Conservation (phyloP, 805 yeast genomes). For the Ogataea salicorniae region DNA sequence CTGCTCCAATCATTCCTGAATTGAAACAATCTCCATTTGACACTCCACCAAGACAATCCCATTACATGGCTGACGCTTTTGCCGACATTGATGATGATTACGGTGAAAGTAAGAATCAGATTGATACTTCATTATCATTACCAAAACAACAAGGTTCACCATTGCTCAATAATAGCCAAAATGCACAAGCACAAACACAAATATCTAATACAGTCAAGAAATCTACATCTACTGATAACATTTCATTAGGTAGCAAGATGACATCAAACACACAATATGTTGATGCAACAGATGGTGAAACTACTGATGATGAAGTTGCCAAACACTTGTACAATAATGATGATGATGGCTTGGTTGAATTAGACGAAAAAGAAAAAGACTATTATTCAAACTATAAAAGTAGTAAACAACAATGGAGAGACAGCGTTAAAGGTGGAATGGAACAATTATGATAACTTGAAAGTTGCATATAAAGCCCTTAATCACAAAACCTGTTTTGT, state of each 20-base stretch:
- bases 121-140: neutral
- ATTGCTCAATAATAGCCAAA: too few relatives aligned
- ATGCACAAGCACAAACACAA: too few relatives aligned
- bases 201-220: too few relatives aligned
- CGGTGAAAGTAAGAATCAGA: neutral
- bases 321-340: neutral
- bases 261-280: neutral
- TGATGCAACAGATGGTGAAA: conserved; percentile 1
- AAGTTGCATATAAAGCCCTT: too few relatives aligned
- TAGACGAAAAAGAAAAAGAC: conserved; percentile 12
- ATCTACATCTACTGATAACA: too few relatives aligned
- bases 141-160: neutral
- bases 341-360: neutral
- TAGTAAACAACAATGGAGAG: conserved; percentile 38
- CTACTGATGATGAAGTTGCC: neutral
- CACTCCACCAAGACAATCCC: conserved; percentile 18
- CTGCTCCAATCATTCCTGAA: too few relatives aligned
- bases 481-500: too few relatives aligned
- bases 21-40: conserved; percentile 10
- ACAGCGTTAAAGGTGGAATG: conserved; percentile 34
- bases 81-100: neutral
- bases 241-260: neutral
- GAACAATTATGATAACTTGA: conserved; percentile 14
- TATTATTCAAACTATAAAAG: conserved; percentile 41
- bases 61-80: neutral